A percentile compares a stretch with the other conserved stretches of the same genome.
phyloP scores from a whole-genome alignment of 768 basidiomycete species.

The Agaricus sinodeliciosus region DNA sequence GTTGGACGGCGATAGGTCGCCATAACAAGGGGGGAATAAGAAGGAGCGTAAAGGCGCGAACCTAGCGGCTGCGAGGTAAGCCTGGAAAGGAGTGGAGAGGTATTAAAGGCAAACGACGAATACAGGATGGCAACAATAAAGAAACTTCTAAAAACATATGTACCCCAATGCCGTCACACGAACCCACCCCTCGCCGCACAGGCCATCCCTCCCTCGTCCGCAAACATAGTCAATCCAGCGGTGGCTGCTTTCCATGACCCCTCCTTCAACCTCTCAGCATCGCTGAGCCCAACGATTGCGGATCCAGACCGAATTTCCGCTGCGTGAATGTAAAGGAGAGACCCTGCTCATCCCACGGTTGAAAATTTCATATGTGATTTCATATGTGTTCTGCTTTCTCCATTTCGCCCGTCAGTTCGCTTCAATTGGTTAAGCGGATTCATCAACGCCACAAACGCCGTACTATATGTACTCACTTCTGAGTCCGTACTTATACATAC shows the following conservation, averaged over 20 bases:
- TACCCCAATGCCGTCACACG: conserved; percentile 10
- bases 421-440: too few species aligned
- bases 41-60: conserved; percentile 11
- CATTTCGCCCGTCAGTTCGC: too few species aligned
- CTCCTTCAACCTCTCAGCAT: too few species aligned
- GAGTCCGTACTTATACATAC: too few species aligned
- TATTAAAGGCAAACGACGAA: conserved; percentile 8
- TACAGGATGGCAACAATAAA: background rate
- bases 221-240: background rate
- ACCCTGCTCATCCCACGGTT: conserved; percentile 4
- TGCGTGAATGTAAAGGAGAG: background rate
- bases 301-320: background rate
- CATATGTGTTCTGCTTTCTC: too few species aligned
- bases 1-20: conserved; percentile 24
- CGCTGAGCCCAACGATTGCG: background rate
- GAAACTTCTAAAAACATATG: conserved; percentile 14
- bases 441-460: too few species aligned
- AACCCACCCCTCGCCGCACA: background rate
- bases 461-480: too few species aligned
- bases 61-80: conserved; percentile 5
- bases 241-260: background rate
- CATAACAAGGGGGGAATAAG: conserved; percentile 16
- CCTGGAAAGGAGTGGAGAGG: conserved; percentile 13
- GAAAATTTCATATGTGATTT: conserved; percentile 7
- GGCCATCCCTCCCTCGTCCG: background rate